Evolutionary conservation across 495 filamentous ascomycete genomes (phyloP).

Genomic region (Aspergillus affinis): DNA sequence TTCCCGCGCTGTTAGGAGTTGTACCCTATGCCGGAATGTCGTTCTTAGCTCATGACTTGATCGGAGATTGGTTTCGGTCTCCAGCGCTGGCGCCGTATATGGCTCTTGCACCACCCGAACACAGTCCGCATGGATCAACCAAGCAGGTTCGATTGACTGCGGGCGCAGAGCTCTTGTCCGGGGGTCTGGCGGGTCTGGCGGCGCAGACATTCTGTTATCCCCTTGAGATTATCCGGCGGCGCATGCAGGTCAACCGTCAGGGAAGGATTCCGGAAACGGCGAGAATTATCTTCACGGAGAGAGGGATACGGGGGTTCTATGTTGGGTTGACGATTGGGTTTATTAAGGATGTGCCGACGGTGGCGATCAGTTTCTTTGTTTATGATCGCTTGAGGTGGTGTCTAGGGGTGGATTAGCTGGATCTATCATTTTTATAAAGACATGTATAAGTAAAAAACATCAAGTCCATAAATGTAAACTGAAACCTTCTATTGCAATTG

Average conservation of each 20-base stretch:
- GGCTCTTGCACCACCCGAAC: slow-evolving; percentile 48
- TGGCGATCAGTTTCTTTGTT: slow-evolving; percentile 70
- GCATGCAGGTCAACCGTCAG: slow-evolving; percentile 89
- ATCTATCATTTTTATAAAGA: too few relatives aligned
- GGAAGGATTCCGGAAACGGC: slow-evolving; percentile 78
- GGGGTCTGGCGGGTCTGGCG: slow-evolving; percentile 80
- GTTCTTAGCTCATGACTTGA: slow-evolving; percentile 90
- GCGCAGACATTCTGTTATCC: slow-evolving; percentile 93
- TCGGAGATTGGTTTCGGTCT: slow-evolving; percentile 74
- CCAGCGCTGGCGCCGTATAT: slow-evolving; percentile 67
- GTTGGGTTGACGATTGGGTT: slow-evolving; percentile 94
- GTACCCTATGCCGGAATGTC: slow-evolving; percentile 94
- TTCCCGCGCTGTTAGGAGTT: slow-evolving; percentile 87
- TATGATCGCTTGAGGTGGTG: slow-evolving; percentile 81
- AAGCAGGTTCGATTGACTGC: slow-evolving; percentile 55
- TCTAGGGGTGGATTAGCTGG: slow-evolving; percentile 54
- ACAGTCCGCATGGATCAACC: slow-evolving; percentile 15
- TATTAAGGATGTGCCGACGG: slow-evolving; percentile 89
- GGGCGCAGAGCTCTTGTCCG: slow-evolving; percentile 77
- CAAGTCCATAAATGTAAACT: too few relatives aligned
- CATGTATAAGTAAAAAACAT: too few relatives aligned
- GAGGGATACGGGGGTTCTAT: slow-evolving; percentile 81
- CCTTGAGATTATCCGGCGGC: slow-evolving; percentile 82
- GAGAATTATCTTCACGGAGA: slow-evolving; percentile 67
- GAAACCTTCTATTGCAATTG: too few relatives aligned